Percentiles rank a stretch among this genome's conserved stretches.
phyloP scores from a whole-genome alignment of 768 basidiomycete species.

The Sporobolomyces roseus region DNA sequence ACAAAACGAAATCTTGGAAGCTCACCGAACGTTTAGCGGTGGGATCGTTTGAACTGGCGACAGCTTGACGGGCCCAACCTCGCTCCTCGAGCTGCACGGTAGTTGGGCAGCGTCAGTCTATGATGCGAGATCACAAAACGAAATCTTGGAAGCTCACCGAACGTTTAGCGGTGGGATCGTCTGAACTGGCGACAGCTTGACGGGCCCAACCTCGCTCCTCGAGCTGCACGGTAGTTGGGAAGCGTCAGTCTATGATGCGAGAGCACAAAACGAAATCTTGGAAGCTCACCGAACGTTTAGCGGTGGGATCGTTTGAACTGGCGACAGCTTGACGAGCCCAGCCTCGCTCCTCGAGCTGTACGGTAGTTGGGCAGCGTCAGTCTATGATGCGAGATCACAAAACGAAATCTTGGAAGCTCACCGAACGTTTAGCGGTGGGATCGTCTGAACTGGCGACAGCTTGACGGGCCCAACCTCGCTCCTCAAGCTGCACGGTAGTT shows the following conservation, averaged over 20 bases:
- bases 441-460: not conserved
- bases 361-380: too few species aligned
- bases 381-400: too few species aligned
- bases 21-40: not conserved
- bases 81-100: constrained; percentile 17
- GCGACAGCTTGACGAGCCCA: not conserved
- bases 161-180: too few species aligned
- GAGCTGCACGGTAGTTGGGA: too few species aligned
- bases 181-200: not conserved
- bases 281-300: constrained; percentile 1
- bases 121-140: too few species aligned
- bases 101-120: too few species aligned
- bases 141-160: too few species aligned
- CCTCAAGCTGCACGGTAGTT: too few species aligned
- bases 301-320: not conserved
- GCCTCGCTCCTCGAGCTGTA: not conserved
- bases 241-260: too few species aligned
- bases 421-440: not conserved
- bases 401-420: too few species aligned
- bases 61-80: not conserved
- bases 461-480: not conserved
- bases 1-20: too few species aligned
- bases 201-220: not conserved
- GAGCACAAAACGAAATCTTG: not conserved
- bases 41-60: not conserved